phyloP scores from a whole-genome alignment of 2,329 filamentous ascomycete genomes.

The Cladosporium sp. region DNA sequence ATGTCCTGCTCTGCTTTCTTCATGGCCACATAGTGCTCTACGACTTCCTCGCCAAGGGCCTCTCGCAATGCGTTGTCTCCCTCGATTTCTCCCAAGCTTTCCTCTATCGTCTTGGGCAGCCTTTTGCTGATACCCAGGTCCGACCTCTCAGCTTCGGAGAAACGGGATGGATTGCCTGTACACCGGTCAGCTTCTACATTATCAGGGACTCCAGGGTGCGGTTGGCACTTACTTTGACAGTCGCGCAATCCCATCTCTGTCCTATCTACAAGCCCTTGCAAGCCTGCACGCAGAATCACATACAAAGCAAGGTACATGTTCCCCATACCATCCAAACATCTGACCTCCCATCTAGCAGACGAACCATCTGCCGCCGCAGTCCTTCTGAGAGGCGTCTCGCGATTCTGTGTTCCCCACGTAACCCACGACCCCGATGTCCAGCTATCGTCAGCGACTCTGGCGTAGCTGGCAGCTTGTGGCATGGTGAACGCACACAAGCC shows the following conservation, averaged over 20 bases:
- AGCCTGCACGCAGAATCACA: slow-evolving; percentile 62
- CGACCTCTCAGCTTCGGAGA: slow-evolving; percentile 52
- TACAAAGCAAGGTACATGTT: slow-evolving; percentile 74
- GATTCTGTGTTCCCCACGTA: slow-evolving; percentile 79
- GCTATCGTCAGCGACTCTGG: slow-evolving; percentile 65
- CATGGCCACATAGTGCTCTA: slow-evolving; percentile 59
- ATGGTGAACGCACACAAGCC: slow-evolving; percentile 71
- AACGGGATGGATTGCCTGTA: slow-evolving; percentile 53
- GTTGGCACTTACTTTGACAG: slow-evolving; percentile 41
- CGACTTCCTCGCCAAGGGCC: slow-evolving; percentile 53
- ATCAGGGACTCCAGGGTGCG: too few relatives aligned
- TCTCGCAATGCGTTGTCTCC: slow-evolving; percentile 51
- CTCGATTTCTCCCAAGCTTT: slow-evolving; percentile 57
- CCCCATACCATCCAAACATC: slow-evolving; percentile 74
- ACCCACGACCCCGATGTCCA: slow-evolving; percentile 82
- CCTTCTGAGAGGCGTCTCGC: slow-evolving; percentile 72
- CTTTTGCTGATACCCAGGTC: slow-evolving; percentile 56
- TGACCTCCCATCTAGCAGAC: slow-evolving; percentile 73
- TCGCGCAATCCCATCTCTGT: slow-evolving; percentile 55
- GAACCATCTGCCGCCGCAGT: slow-evolving; percentile 42
- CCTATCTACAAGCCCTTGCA: slow-evolving; percentile 54
- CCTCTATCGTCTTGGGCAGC: slow-evolving; percentile 58
- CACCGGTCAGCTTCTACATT: too few relatives aligned
- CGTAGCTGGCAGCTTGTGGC: slow-evolving; percentile 67
- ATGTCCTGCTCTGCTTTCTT: slow-evolving; percentile 62